Evolutionary conservation across 2,329 filamentous ascomycete genomes (phyloP), one percentile per base, ranked within the genome.

Genomic region (Verticillium klebahnii): DNA sequence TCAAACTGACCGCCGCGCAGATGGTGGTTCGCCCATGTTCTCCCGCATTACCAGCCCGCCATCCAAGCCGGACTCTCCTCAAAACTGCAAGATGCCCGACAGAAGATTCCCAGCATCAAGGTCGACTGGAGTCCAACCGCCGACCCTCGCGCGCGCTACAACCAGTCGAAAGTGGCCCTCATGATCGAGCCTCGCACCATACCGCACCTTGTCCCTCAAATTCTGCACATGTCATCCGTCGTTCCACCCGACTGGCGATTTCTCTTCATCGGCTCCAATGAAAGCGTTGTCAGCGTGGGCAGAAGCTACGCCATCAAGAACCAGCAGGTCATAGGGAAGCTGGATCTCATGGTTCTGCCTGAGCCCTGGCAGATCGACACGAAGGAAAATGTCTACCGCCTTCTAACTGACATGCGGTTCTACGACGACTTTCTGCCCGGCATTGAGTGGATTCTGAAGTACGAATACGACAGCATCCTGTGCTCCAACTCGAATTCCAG

Each of bases 231-330:
- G 77, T 78, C 81, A 37, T 72, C 77, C 3, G 80, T 83, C 25
- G 79, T 85, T 2, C 83, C 83, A 5, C 79, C 81, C 1, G 82
- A 85, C 72, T 86, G 83, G 83, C 79, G 78, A 34, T 84, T 85
- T 73, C 77, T 78, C 50, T 83, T 84, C 68, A 75, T 84, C 64
- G 82, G 82, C 59, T 80, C 81, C 36, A 74, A 77, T 37, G 71
- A 77, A 66, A 84, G 81, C 60, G 76, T 81, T 29, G 71, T 75
- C 54, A 76, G 74, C 64, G 71, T 85, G 11, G 75, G 74, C 29
- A 73, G 79, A 52, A 77, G 78, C 61, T 77, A 76, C 59, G 77
- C 80, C 29, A 78, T 80, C 57, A 77, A 80, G 67, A 75, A 80
- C 63, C 81, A 83, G 67, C 76, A 80, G 66, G 73, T 76, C 25